A percentile compares a stretch with the other conserved stretches of the same genome.
Evolutionary conservation across 768 basidiomycete species (phyloP).

Genomic region (Termitomyces sp.): DNA sequence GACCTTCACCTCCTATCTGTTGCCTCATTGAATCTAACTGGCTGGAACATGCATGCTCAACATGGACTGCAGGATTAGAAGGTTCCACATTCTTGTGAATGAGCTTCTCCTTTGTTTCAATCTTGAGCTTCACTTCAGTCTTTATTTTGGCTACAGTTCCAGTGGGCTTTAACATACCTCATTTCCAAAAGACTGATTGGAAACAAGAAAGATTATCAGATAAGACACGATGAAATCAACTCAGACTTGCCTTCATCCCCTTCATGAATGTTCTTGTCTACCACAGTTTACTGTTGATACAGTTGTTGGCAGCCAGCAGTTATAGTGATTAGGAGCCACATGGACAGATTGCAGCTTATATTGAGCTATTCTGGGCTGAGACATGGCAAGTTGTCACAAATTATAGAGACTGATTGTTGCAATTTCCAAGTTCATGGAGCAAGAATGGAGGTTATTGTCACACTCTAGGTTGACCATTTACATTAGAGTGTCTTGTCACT

Average conservation of each 20-base stretch:
- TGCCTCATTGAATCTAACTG: no score
- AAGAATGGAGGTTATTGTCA: no score
- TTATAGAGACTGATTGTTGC: not conserved
- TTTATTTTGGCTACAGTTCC: conserved; percentile 21
- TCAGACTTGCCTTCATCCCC: conserved; percentile 20
- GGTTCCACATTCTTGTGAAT: conserved; percentile 22
- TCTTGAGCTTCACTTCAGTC: conserved; percentile 20
- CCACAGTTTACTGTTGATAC: conserved; percentile 10
- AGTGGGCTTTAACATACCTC: conserved; percentile 12
- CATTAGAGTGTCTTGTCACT: no score
- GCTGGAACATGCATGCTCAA: no score
- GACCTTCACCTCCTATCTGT: no score
- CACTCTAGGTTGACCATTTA: no score
- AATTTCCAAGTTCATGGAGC: no score
- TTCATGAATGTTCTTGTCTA: conserved; percentile 19
- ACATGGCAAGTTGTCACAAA: conserved; percentile 7
- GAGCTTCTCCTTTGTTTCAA: conserved; percentile 19
- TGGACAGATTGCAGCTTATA: not conserved
- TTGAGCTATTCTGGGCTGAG: not conserved
- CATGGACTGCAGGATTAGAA: conserved; percentile 22
- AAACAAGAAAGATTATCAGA: not conserved
- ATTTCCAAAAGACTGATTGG: conserved; percentile 21
- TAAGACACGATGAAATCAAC: not conserved
- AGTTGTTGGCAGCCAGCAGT: not conserved
- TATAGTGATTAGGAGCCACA: not conserved